Percentiles rank a stretch among this genome's conserved stretches.
Conservation (phyloP, 129 eudicot species). For the Artemisia argyi region DNA sequence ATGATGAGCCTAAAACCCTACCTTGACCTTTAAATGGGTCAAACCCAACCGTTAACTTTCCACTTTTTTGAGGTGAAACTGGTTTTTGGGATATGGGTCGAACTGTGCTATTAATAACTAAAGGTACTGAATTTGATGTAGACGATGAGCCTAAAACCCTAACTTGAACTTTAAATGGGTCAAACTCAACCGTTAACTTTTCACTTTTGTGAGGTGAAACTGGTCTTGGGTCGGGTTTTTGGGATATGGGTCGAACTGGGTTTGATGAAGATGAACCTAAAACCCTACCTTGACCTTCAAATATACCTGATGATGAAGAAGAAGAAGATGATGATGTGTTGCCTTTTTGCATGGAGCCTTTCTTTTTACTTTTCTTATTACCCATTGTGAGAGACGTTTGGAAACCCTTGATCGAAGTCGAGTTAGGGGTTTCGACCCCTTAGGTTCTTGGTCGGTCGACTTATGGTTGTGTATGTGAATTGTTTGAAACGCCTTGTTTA, state of each 20-base stretch:
- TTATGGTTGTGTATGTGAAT: too few relatives aligned
- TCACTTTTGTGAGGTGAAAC: too few relatives aligned
- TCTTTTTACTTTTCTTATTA: constrained; percentile 53
- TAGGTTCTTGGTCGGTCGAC: too few relatives aligned
- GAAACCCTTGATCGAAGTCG: too few relatives aligned
- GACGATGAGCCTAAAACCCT: constrained; percentile 73
- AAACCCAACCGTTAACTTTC: constrained; percentile 51
- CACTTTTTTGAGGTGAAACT: too few relatives aligned
- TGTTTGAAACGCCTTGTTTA: too few relatives aligned
- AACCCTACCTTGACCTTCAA: constrained; percentile 85
- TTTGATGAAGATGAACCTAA: constrained; percentile 50
- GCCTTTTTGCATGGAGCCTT: constrained; percentile 90
- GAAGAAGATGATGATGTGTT: constrained; percentile 44
- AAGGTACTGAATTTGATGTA: constrained; percentile 24
- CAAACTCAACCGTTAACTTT: constrained; percentile 57
- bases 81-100: constrained; percentile 28
- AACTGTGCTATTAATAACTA: constrained; percentile 7
- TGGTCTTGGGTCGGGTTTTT: neutral
- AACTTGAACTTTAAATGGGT: constrained; percentile 91
- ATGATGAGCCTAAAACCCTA: constrained; percentile 74
- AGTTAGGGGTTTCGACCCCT: too few relatives aligned
- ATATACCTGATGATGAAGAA: constrained; percentile 49
- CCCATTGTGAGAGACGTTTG: neutral
- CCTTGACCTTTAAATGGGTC: constrained; percentile 92
- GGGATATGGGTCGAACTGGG: constrained; percentile 31